phyloP scores from a whole-genome alignment of 164 flowering plant genomes.

The Houttuynia cordata region DNA sequence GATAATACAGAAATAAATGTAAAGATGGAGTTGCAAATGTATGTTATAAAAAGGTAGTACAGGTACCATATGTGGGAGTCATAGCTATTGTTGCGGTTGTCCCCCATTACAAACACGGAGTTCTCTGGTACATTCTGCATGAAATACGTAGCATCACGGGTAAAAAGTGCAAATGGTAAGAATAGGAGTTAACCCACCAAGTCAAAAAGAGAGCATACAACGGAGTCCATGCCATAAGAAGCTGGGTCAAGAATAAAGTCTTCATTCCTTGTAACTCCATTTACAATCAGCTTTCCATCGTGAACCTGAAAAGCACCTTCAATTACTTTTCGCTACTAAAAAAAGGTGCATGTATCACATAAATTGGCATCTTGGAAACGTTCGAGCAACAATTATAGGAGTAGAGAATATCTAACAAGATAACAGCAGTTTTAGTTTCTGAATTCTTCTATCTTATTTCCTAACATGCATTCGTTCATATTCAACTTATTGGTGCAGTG shows the following conservation, averaged over 20 bases:
- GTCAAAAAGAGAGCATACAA: constrained; percentile 22
- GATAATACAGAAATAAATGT: background rate
- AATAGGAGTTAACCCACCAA: background rate
- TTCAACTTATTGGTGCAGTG: no score
- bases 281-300: constrained; percentile 72
- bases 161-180: background rate
- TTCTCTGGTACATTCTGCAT: constrained; percentile 74
- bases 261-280: constrained; percentile 70
- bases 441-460: no score
- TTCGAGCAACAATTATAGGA: background rate
- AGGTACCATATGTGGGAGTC: constrained; percentile 94
- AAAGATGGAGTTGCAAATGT: background rate
- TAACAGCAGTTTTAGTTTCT: background rate
- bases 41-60: background rate
- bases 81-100: constrained; percentile 96
- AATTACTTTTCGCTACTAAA: background rate
- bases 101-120: constrained; percentile 97
- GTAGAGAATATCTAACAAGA: background rate
- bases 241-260: constrained; percentile 68
- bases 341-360: background rate
- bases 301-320: constrained; percentile 49
- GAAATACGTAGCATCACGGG: constrained; percentile 6
- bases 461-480: no score
- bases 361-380: no score
- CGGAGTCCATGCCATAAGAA: constrained; percentile 67